phyloP scores from a whole-genome alignment of 2,329 filamentous ascomycete genomes.

The Cyphellophora europaea region DNA sequence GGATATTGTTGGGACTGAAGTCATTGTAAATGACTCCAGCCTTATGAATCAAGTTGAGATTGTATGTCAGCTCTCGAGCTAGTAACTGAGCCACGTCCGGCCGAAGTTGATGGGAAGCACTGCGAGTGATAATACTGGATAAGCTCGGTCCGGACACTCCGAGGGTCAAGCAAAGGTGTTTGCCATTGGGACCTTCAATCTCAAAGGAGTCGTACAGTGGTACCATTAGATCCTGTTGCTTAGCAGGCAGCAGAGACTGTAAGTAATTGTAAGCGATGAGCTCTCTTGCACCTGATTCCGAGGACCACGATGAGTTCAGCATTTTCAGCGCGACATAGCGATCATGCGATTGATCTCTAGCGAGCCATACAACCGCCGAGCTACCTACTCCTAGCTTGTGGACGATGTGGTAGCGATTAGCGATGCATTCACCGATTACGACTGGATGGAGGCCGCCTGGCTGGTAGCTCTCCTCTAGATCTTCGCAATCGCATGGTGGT shows the following conservation, averaged over 20 bases:
- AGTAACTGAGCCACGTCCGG: background rate
- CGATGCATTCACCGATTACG: conserved; percentile 20
- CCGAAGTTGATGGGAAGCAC: background rate
- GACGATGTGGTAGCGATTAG: conserved; percentile 6
- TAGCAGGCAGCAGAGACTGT: too few relatives aligned
- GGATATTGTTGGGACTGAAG: background rate
- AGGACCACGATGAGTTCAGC: too few relatives aligned
- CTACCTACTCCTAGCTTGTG: conserved; percentile 7
- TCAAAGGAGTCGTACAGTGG: conserved; percentile 23
- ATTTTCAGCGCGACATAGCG: conserved; percentile 5
- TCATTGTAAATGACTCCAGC: background rate
- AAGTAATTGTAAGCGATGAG: too few relatives aligned
- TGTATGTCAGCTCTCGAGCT: background rate
- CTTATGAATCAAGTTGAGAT: conserved; percentile 1
- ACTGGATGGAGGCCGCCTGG: conserved; percentile 24
- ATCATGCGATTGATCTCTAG: conserved; percentile 1
- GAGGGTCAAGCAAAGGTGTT: conserved; percentile 26
- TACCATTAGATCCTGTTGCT: too few relatives aligned
- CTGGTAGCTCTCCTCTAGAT: too few relatives aligned
- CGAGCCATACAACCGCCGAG: conserved; percentile 5
- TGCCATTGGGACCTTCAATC: conserved; percentile 20
- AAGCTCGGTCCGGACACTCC: conserved; percentile 7
- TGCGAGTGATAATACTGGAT: too few relatives aligned
- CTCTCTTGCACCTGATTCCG: too few relatives aligned
- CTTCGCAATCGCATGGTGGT: too few relatives aligned